phyloP scores from a whole-genome alignment of 352 stramenopile genomes.

The Phytophthora sansomeana region DNA sequence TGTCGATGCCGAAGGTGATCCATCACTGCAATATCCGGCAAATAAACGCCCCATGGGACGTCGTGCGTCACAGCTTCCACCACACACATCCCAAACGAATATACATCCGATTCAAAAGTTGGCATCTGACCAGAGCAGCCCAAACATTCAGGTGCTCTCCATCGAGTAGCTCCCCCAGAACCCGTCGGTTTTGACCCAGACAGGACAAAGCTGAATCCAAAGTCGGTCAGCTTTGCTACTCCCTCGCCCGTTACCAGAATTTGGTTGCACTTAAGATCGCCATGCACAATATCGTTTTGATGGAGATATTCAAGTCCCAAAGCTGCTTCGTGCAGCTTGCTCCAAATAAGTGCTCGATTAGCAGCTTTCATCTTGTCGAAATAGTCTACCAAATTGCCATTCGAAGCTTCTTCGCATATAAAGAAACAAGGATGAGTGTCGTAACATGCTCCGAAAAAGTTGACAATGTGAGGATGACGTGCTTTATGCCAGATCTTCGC shows the following conservation, averaged over 20 bases:
- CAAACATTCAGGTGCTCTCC: slow-evolving; percentile 43
- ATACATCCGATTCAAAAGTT: slow-evolving; percentile 49
- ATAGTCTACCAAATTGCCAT: slow-evolving; percentile 37
- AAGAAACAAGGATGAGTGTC: slow-evolving; percentile 23
- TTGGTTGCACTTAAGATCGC: slow-evolving; percentile 76
- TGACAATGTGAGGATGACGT: slow-evolving; percentile 87
- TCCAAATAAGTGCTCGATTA: slow-evolving; percentile 22
- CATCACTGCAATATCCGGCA: slow-evolving; percentile 12
- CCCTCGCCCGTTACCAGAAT: slow-evolving; percentile 42
- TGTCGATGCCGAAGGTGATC: slow-evolving; percentile 13
- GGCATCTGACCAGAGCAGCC: background rate
- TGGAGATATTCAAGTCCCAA: slow-evolving; percentile 54
- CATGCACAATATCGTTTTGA: slow-evolving; percentile 39
- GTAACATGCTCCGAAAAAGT: slow-evolving; percentile 59
- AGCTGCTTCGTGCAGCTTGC: slow-evolving; percentile 40
- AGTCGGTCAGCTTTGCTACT: slow-evolving; percentile 41
- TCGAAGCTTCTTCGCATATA: slow-evolving; percentile 35
- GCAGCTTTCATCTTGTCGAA: slow-evolving; percentile 10
- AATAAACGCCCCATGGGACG: slow-evolving; percentile 10
- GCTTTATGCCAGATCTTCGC: slow-evolving; percentile 92
- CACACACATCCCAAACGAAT: slow-evolving; percentile 63
- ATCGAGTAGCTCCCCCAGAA: slow-evolving; percentile 17
- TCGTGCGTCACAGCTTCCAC: slow-evolving; percentile 37
- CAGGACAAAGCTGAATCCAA: slow-evolving; percentile 26
- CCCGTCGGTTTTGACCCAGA: slow-evolving; percentile 1